Base-by-base conservation (phyloP, 2,329 filamentous ascomycete genomes). In the Scedosporium minutisporum region DNA sequence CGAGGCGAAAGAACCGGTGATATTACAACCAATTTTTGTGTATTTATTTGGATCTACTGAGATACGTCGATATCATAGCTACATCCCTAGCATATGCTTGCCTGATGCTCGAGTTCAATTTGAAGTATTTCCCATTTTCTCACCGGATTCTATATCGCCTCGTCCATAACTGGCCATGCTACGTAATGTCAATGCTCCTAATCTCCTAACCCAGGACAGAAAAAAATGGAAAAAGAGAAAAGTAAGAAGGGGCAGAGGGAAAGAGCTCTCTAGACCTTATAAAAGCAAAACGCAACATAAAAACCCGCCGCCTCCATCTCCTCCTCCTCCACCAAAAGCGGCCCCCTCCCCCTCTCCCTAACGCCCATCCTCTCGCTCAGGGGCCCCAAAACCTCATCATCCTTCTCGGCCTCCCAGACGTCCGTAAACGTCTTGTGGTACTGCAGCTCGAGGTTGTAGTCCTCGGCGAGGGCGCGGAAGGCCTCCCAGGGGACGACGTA, bases 401-500 rank as follows among this genome's bases (percentile, higher is more conserved):
- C 87, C 76, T 93, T 95, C 74, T 97, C 93, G 23, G 91, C 84
- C 65, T 91, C 86, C 91, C 93, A 97, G 33, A 99, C 89, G 67
- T 97, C 93, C 48, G 85, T 78, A 73, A 99, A 99, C 0, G 88
- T 84, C 74, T 93, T 93, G 70, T 96, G 90, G 71, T 97, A 99
- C 75, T 96, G 89, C 69, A 97, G 77, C 74, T 99, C 95, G 6
- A 99, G 84, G 69, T 97, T 97, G 80, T 93, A 99, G 72, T 97
- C 93, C 72, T 97, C 93, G 18, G 95, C 95, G 69, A 97, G 79
- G 27, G 91, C 93, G 76, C 95, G 90, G 78, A 99, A 97, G 1
- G 92, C 93, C 73, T 96, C 93, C 93, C 95, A 99, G 0, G 95
- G 95, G 1, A 99, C 95, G 1, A 99, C 93, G 72, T 96, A 99